Evolutionary conservation across 2,329 filamentous ascomycete species (phyloP).

Genomic region (Cercospora berteroae): DNA sequence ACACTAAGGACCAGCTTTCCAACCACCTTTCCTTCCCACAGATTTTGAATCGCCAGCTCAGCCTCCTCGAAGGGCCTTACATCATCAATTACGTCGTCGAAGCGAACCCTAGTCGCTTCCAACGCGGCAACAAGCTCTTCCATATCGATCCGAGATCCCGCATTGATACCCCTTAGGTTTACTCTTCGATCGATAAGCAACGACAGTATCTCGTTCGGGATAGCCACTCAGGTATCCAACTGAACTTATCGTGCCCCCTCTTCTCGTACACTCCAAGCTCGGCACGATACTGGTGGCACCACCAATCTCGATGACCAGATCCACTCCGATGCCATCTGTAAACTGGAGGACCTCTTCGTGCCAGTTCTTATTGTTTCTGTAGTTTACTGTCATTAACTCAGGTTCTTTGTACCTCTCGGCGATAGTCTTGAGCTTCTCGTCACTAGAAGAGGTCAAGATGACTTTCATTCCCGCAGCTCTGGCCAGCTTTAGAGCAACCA

Average conservation of each 20-base stretch:
- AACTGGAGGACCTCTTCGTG: not conserved
- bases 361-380: not conserved
- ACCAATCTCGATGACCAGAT: not conserved
- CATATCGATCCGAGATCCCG: constrained; percentile 45
- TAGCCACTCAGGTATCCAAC: constrained; percentile 18
- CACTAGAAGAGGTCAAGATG: not conserved
- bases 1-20: constrained; percentile 32
- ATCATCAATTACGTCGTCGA: constrained; percentile 38
- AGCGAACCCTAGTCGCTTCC: constrained; percentile 40
- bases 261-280: not conserved
- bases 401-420: not conserved
- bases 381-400: not conserved
- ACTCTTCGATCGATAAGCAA: constrained; percentile 24
- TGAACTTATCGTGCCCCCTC: constrained; percentile 7
- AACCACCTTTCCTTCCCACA: constrained; percentile 34
- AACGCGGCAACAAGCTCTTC: constrained; percentile 42
- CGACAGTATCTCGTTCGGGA: constrained; percentile 16
- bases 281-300: not conserved
- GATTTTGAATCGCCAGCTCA: constrained; percentile 32
- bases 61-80: constrained; percentile 40
- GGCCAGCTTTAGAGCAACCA: not conserved
- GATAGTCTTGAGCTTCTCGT: not conserved
- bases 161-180: constrained; percentile 23
- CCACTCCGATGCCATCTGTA: not conserved
- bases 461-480: not conserved